Evolutionary conservation across 805 yeast genomes (phyloP), one percentile per base, ranked within the genome.

Genomic region (Trichomonascus vanleenenianus): DNA sequence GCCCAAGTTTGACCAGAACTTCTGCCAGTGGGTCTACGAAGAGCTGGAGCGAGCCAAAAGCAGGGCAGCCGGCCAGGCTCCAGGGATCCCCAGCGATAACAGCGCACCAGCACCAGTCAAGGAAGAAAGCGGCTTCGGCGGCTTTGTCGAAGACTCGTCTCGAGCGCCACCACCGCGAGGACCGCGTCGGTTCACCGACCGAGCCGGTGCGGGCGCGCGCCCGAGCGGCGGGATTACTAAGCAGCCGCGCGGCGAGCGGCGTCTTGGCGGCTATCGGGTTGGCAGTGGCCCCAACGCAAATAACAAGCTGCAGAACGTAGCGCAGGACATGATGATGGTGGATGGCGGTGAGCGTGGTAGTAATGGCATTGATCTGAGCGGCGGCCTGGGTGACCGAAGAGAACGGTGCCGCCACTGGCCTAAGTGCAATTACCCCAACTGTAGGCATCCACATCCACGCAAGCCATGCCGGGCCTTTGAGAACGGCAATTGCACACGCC

Each of bases 401-500:
- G 37, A 40, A 18, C 14, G 67, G 35, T 63, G 67, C 41, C 45
- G 54, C 12, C 57, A 62, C 34, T 63, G 67, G 72, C 66, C 62
- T 55, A 62, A 48, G 63, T 59, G 58, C 58, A 64, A 30, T 11
- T 44, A 44, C 33, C 46, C 49, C 9, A 44, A 77, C 43, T 88
- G 96, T 63, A 74, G 72, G 36, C 80, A 75, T 59, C 78, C 87
- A 2, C 96, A 88, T 65, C 96, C 96, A 18, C 78, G 86, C 1
- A 83, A 76, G 56, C 70, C 71, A 5, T 87, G 96, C 63, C 76
- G 74, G 64, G 77, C 78, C 5, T 85, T 72, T 61, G 93, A 93
- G 46, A 22, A 22, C 8, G 27, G 27, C 27, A 75, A 81, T 55
- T 87, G 96, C 66, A 74, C 85, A 20, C 81, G 83, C 55, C 75